Evolutionary conservation across 2,329 filamentous ascomycete species (phyloP), one percentile per base, ranked within the genome.

Genomic region (Pseudocercospora macadamiae): DNA sequence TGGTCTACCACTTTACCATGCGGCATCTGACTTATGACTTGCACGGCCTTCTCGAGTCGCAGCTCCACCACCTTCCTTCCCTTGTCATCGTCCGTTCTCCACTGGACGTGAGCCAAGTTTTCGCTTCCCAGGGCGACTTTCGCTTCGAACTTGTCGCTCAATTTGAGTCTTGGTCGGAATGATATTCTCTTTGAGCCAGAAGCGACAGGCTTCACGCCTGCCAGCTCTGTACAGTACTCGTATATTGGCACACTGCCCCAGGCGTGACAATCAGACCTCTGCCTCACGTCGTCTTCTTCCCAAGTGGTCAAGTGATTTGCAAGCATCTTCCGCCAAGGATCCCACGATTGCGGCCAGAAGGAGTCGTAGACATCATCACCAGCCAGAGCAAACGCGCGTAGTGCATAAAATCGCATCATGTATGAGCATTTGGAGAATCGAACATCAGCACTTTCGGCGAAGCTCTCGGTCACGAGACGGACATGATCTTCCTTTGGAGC

Each of bases 211-310:
- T 44, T 66, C 67, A 26, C 66, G 59, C 51, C 70, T 57, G 76
- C 63, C 30, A 79, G 8, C 62, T 78, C 76, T 7, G 72, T 72
- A 28, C 70, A 74, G 36, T 71, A 78, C 56, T 78, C 76, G 51
- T 78, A 78, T 3, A 79, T 66, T 0, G 76, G 76, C 14, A 76
- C 74, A 55, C 74, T 75, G 1, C 76, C 74, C 77, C 75, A 79
- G 2, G 76, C 76, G 66, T 79, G 76, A 51, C 77, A 79, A 61
- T 79, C 77, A 1, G 75, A 78, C 3, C 76, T 70, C 59, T 77
- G 75, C 2, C 73, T 65, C 4, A 79, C 76, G 55, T 75, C 71
- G 51, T 79, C 76, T 54, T 79, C 76, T 42, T 74, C 73, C 76
- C 76, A 78, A 2, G 76, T 79, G 0, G 75, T 70, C 8, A 79